phyloP scores from a whole-genome alignment of 2,329 filamentous ascomycete genomes.

The Mycosphaerella arachidis region DNA sequence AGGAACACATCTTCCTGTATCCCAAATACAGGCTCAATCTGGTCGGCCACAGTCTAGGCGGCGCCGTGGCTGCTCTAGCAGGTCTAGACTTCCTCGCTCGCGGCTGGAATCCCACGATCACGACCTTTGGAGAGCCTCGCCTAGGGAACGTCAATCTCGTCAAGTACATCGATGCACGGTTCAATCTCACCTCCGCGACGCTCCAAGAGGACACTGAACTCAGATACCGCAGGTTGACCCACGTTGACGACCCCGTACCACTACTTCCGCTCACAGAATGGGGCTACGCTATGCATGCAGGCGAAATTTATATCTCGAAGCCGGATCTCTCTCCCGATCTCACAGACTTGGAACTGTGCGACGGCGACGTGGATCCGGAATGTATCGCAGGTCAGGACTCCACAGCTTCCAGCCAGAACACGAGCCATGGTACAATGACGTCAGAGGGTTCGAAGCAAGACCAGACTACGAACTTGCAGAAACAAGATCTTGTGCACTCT shows the following conservation, averaged over 20 bases:
- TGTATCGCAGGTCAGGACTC: conserved; percentile 64
- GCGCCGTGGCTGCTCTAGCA: conserved; percentile 83
- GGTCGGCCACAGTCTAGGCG: conserved; percentile 87
- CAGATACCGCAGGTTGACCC: conserved; percentile 74
- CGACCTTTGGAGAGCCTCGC: conserved; percentile 86
- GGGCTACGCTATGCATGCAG: conserved; percentile 79
- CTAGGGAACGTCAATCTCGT: conserved; percentile 53
- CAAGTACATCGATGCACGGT: conserved; percentile 51
- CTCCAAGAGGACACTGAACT: conserved; percentile 21
- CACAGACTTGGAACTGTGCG: conserved; percentile 66
- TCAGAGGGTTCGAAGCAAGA: not conserved
- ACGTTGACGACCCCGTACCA: conserved; percentile 81
- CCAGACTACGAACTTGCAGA: not conserved
- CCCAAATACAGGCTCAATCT: conserved; percentile 71
- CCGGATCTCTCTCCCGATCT: conserved; percentile 61
- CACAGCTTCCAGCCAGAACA: conserved; percentile 17
- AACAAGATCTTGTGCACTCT: conserved; percentile 22
- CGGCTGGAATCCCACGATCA: conserved; percentile 73
- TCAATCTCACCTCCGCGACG: conserved; percentile 30
- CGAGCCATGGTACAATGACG: not conserved
- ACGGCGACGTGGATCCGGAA: conserved; percentile 62
- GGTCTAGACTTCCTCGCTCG: conserved; percentile 72
- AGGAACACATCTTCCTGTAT: conserved; percentile 55
- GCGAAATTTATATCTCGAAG: conserved; percentile 82
- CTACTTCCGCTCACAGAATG: conserved; percentile 80